Conservation (phyloP, 2,329 filamentous ascomycete species). For the Aspergillus sp. region DNA sequence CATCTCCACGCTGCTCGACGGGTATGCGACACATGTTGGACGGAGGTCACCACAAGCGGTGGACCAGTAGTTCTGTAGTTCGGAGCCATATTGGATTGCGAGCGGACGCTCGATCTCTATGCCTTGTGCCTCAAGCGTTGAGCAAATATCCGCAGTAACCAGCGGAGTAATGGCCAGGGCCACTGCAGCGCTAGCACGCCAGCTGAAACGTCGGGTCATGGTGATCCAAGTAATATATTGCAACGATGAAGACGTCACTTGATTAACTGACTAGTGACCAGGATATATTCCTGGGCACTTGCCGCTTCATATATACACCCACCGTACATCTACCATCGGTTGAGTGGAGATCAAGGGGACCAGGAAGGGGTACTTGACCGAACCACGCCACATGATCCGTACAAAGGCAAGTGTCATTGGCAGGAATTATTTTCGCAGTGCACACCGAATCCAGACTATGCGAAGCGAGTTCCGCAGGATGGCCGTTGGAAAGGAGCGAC, state of each 20-base stretch:
- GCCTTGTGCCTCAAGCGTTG: slow-evolving; percentile 33
- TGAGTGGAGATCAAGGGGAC: background rate
- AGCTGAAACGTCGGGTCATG: slow-evolving; percentile 21
- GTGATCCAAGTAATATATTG: background rate
- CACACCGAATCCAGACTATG: background rate
- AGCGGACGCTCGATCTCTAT: slow-evolving; percentile 36
- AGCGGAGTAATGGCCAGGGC: slow-evolving; percentile 21
- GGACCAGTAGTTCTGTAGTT: slow-evolving; percentile 50
- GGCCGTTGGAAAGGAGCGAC: too few species aligned
- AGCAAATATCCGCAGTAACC: slow-evolving; percentile 39
- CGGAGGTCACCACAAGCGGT: slow-evolving; percentile 42
- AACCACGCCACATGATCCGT: background rate
- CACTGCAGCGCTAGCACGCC: slow-evolving; percentile 20
- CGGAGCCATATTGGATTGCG: slow-evolving; percentile 35
- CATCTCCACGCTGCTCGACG: slow-evolving; percentile 53
- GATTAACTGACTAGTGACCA: background rate
- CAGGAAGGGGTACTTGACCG: background rate
- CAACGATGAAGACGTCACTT: background rate
- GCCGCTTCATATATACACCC: background rate
- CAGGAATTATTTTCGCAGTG: background rate
- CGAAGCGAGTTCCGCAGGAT: background rate
- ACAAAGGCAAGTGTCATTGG: background rate
- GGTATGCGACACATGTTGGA: slow-evolving; percentile 51
- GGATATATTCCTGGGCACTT: background rate
- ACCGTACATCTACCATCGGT: background rate